phyloP scores from a whole-genome alignment of 164 flowering plant species.

The Annona cherimola region DNA sequence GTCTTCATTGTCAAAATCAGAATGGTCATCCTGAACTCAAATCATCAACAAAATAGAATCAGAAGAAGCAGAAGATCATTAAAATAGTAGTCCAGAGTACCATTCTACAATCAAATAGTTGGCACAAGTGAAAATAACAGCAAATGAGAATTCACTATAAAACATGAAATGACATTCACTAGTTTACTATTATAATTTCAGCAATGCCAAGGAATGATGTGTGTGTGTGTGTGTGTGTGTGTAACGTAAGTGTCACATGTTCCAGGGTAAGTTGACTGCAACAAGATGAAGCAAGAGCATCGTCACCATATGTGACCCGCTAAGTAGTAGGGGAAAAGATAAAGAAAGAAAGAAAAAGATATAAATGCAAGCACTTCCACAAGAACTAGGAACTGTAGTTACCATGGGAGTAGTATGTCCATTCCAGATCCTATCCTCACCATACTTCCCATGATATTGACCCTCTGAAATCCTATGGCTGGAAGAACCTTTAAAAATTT shows the following conservation, averaged over 20 bases:
- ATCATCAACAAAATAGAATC: neutral
- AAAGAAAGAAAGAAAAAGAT: neutral
- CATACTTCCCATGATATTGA: constrained; percentile 43
- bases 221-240: too few species aligned
- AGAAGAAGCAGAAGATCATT: neutral
- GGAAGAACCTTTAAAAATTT: constrained; percentile 32
- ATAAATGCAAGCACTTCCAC: neutral
- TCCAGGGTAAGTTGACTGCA: neutral
- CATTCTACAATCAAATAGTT: neutral
- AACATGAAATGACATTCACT: too few species aligned
- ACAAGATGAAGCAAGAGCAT: neutral
- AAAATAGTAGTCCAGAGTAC: constrained; percentile 1
- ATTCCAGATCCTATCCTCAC: constrained; percentile 37
- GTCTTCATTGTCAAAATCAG: constrained; percentile 67
- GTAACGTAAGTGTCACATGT: too few species aligned
- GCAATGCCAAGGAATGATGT: too few species aligned
- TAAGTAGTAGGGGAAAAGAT: neutral
- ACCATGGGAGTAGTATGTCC: constrained; percentile 53
- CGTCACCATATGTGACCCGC: too few species aligned
- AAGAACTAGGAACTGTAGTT: constrained; percentile 7
- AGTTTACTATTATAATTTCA: too few species aligned
- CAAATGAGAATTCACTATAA: neutral
- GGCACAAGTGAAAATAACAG: neutral
- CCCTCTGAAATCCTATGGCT: constrained; percentile 17
- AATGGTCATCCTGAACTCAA: constrained; percentile 45